phyloP scores from a whole-genome alignment of 108 stramenopile genomes.

The Nitzschia palea region DNA sequence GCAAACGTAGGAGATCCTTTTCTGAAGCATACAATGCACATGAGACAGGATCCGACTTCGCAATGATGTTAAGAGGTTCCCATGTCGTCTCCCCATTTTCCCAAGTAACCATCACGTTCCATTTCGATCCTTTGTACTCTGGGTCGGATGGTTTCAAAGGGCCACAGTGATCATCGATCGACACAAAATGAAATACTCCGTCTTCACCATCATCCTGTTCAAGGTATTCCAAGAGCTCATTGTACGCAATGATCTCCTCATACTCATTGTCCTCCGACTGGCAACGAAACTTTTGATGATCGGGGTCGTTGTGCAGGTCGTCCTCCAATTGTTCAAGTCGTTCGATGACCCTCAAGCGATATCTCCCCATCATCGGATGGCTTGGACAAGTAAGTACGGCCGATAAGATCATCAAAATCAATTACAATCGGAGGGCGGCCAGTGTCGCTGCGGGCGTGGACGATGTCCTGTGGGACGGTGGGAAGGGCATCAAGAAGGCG shows the following conservation, averaged over 20 bases:
- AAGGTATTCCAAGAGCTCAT: slow-evolving; percentile 10
- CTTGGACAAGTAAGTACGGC: neutral
- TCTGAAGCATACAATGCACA: slow-evolving; percentile 35
- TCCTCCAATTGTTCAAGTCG: neutral
- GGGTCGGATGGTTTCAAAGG: slow-evolving; percentile 15
- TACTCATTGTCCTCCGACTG: neutral
- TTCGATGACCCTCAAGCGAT: neutral
- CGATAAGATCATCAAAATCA: slow-evolving; percentile 3
- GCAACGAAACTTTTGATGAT: neutral
- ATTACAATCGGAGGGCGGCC: too few species aligned
- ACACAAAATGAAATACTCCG: neutral
- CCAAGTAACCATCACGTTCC: slow-evolving; percentile 39
- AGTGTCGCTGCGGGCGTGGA: too few species aligned
- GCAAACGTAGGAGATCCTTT: slow-evolving; percentile 27
- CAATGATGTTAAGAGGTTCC: slow-evolving; percentile 29
- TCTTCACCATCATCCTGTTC: neutral
- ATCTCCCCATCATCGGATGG: neutral
- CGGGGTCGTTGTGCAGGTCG: neutral
- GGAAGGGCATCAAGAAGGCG: neutral
- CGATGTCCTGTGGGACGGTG: neutral
- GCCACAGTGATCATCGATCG: slow-evolving; percentile 23
- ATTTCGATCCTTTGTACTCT: slow-evolving; percentile 30
- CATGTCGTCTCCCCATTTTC: slow-evolving; percentile 26
- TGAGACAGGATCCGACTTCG: slow-evolving; percentile 35
- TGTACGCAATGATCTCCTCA: slow-evolving; percentile 8